Evolutionary conservation across 495 filamentous ascomycete genomes (phyloP).

Genomic region (Umbilicaria muhlenbergii): DNA sequence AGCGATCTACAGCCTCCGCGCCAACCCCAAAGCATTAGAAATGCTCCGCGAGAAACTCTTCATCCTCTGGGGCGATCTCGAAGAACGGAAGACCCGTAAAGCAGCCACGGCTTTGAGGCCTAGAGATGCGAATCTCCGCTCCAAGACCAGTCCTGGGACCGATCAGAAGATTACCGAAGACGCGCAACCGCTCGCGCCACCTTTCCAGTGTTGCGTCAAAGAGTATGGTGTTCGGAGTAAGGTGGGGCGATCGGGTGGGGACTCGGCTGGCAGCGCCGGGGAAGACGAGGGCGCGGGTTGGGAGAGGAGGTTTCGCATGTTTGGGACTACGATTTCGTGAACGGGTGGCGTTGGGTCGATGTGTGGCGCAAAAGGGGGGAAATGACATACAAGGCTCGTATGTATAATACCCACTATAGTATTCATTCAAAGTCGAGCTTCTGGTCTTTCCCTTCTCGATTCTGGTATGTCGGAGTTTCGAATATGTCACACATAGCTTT

Average conservation of each 20-base stretch:
- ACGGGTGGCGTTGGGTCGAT: not conserved
- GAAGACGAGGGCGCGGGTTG: conserved; percentile 14
- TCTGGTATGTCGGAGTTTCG: too few species aligned
- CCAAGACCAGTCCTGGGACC: conserved; percentile 8
- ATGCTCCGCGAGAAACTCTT: conserved; percentile 56
- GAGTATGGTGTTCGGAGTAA: conserved; percentile 37
- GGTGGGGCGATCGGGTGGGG: conserved; percentile 1
- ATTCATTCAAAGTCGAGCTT: too few species aligned
- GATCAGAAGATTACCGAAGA: not conserved
- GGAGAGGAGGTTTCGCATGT: conserved; percentile 35
- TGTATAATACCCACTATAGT: too few species aligned
- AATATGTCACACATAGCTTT: too few species aligned
- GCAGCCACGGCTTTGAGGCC: not conserved
- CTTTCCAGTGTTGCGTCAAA: conserved; percentile 27
- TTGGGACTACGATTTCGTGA: conserved; percentile 28
- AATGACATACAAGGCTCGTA: too few species aligned
- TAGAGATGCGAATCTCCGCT: conserved; percentile 1
- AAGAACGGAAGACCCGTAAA: conserved; percentile 39
- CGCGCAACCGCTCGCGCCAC: not conserved
- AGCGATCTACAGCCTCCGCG: conserved; percentile 33
- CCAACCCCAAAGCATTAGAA: conserved; percentile 25
- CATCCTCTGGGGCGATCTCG: conserved; percentile 73
- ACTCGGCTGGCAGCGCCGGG: not conserved
- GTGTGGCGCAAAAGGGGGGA: too few species aligned
- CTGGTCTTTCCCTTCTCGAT: too few species aligned